Conservation (phyloP, 768 basidiomycete species). For the Trametes cubensis region DNA sequence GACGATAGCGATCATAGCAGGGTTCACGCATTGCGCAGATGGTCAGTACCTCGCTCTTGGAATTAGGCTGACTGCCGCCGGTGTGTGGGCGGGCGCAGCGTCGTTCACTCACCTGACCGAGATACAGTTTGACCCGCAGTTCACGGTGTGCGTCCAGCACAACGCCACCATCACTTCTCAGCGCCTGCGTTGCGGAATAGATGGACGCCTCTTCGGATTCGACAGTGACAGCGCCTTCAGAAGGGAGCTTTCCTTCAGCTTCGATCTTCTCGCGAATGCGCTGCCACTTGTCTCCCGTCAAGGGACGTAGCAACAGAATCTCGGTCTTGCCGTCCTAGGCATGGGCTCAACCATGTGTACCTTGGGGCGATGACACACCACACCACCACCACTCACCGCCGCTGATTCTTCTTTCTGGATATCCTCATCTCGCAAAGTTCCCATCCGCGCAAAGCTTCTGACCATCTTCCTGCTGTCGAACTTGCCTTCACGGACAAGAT, state of each 20-base stretch:
- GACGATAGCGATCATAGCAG: slow-evolving; percentile 34
- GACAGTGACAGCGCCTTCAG: neutral
- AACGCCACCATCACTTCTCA: slow-evolving; percentile 44
- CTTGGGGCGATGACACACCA: neutral
- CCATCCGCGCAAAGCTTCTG: slow-evolving; percentile 68
- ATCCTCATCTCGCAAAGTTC: slow-evolving; percentile 37
- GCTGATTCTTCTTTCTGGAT: slow-evolving; percentile 38
- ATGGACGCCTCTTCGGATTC: slow-evolving; percentile 49
- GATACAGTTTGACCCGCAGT: slow-evolving; percentile 69
- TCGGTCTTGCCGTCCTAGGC: slow-evolving; percentile 45
- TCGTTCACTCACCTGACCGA: slow-evolving; percentile 56
- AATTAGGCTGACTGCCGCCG: neutral
- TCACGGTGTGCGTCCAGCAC: slow-evolving; percentile 69
- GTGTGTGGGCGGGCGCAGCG: neutral
- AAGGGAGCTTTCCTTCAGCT: slow-evolving; percentile 12
- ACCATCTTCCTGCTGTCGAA: slow-evolving; percentile 87
- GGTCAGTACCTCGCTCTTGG: neutral
- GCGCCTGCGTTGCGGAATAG: slow-evolving; percentile 41
- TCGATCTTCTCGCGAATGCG: slow-evolving; percentile 42
- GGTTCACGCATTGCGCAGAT: neutral
- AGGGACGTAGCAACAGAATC: slow-evolving; percentile 49
- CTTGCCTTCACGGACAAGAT: slow-evolving; percentile 51
- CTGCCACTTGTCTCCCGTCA: slow-evolving; percentile 49
- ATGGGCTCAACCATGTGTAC: neutral
- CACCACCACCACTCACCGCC: slow-evolving; percentile 35